Conservation (phyloP, 2,329 filamentous ascomycete species). For the Aplosporella prunicola region DNA sequence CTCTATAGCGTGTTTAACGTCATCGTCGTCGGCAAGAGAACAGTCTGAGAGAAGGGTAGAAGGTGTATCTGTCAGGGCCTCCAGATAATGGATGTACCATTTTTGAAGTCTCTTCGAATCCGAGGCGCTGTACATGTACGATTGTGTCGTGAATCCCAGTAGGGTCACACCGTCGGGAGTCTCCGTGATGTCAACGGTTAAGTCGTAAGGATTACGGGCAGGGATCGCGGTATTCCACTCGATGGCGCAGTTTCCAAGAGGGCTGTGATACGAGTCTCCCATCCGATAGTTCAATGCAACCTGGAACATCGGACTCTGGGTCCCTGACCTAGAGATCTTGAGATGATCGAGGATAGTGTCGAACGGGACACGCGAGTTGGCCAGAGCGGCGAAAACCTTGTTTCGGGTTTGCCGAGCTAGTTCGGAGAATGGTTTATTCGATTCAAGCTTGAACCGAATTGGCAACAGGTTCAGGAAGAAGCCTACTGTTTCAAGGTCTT, state of each 20-base stretch:
- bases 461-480: constrained; percentile 43
- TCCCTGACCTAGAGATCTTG: constrained; percentile 28
- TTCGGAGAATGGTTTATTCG: constrained; percentile 19
- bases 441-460: constrained; percentile 27
- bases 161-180: not conserved
- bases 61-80: constrained; percentile 13
- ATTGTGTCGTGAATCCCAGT: constrained; percentile 17
- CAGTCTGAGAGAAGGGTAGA: constrained; percentile 13
- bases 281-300: constrained; percentile 39
- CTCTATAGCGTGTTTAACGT: no score
- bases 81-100: constrained; percentile 17
- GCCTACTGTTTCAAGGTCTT: constrained; percentile 32
- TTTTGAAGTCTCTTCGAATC: constrained; percentile 18
- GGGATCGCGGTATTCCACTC: constrained; percentile 6
- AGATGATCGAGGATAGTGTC: constrained; percentile 40
- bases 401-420: constrained; percentile 1
- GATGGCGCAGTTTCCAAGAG: constrained; percentile 17
- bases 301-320: constrained; percentile 42
- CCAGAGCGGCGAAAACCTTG: constrained; percentile 29
- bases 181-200: constrained; percentile 13
- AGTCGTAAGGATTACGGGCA: constrained; percentile 14
- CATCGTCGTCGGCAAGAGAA: constrained; percentile 14
- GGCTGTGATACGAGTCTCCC: constrained; percentile 18
- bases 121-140: constrained; percentile 21
- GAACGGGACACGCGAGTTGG: constrained; percentile 39